phyloP scores from a whole-genome alignment of 2,329 filamentous ascomycete species.

The Tolypocladium inflatum region DNA sequence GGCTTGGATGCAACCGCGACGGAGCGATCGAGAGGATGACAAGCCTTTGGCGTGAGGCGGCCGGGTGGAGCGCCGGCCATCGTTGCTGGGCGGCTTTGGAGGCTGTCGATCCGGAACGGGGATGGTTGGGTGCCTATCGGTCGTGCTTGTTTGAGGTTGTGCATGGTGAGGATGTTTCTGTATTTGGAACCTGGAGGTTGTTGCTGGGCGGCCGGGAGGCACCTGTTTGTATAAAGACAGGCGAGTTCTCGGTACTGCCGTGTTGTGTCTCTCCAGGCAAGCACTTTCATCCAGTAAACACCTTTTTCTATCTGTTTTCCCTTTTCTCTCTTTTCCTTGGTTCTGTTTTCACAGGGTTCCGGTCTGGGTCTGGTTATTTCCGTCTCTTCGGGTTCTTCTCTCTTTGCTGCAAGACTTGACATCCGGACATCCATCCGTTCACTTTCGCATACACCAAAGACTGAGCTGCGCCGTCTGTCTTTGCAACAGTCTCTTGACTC shows the following conservation, averaged over 20 bases:
- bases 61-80: not conserved
- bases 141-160: not conserved
- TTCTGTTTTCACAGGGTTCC: constrained; percentile 10
- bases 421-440: not conserved
- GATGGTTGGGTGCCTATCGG: not conserved
- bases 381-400: constrained; percentile 9
- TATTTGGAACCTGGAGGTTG: not conserved
- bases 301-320: not conserved
- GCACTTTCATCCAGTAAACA: constrained; percentile 4
- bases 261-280: not conserved
- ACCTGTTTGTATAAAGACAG: constrained; percentile 1
- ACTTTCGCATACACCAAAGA: not conserved
- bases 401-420: constrained; percentile 3
- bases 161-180: not conserved
- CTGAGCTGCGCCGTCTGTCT: not conserved
- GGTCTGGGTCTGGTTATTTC: constrained; percentile 12
- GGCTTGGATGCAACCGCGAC: not conserved
- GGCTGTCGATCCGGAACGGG: not conserved
- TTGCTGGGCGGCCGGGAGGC: not conserved
- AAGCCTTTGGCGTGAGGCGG: not conserved
- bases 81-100: not conserved
- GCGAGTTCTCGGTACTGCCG: not conserved
- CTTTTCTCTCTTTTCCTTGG: constrained; percentile 2
- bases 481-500: not conserved
- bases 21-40: not conserved